Percentiles rank a stretch among this genome's conserved stretches.
These are phyloP conservation scores for Prototheca cutis DNA, from an alignment of 163 green algal species.

Conservation along the genomic window DNA sequence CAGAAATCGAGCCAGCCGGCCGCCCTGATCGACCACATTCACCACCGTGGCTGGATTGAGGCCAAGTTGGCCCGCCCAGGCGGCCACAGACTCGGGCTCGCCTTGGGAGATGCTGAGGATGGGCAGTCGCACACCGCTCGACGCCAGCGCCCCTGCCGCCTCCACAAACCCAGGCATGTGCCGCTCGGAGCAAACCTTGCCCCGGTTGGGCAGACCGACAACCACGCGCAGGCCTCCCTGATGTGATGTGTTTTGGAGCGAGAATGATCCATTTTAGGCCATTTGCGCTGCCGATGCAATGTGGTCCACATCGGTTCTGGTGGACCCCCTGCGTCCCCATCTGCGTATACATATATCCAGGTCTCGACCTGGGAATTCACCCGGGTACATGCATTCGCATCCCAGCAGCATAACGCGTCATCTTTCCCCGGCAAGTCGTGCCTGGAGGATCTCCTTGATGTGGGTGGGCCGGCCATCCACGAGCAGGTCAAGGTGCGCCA, in stretches of 20 bases:
- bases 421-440: neutral
- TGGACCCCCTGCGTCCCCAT: no score
- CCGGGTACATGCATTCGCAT: neutral
- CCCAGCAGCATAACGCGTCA: neutral
- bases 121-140: constrained; percentile 22
- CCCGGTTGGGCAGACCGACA: constrained; percentile 73
- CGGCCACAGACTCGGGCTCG: constrained; percentile 9
- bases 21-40: constrained; percentile 35
- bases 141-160: constrained; percentile 32
- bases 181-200: constrained; percentile 63
- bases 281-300: neutral
- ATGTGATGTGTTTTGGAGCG: neutral
- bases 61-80: constrained; percentile 34
- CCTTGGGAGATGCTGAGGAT: constrained; percentile 30
- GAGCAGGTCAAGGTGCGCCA: neutral
- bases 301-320: no score
- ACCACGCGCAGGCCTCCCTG: constrained; percentile 57
- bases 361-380: neutral
- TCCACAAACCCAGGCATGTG: constrained; percentile 60
- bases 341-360: no score
- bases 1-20: constrained; percentile 37
- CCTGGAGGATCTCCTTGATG: neutral
- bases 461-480: neutral
- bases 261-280: neutral
- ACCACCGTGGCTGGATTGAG: constrained; percentile 32